A percentile compares a stretch with the other conserved stretches of the same genome.
These are phyloP conservation scores for Colletotrichum higginsianum DNA, from an alignment of 2,329 filamentous ascomycete genomes.

Conservation along the genomic window DNA sequence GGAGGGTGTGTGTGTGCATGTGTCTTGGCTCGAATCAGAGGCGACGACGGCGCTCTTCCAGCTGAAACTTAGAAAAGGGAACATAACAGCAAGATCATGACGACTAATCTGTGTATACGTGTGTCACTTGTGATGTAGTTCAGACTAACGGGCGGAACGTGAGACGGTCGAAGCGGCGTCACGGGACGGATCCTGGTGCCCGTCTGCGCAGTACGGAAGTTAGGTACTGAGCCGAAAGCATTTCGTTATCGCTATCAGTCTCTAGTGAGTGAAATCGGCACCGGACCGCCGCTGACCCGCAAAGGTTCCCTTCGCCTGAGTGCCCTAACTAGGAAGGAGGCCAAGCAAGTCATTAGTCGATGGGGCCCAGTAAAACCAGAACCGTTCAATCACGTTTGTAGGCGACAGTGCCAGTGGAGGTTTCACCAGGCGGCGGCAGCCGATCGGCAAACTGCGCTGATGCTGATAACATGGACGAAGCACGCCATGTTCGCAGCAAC, in stretches of 20 bases:
- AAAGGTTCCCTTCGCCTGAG: slow-evolving; percentile 25
- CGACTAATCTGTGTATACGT: slow-evolving; percentile 18
- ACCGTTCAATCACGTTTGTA: slow-evolving; percentile 5
- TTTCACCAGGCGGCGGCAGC: slow-evolving; percentile 31
- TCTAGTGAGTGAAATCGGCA: slow-evolving; percentile 27
- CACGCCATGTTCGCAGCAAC: slow-evolving; percentile 33
- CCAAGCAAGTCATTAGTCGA: background rate
- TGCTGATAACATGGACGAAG: slow-evolving; percentile 40
- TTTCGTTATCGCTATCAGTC: slow-evolving; percentile 17
- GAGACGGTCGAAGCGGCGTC: slow-evolving; percentile 34
- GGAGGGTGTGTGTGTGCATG: too few species aligned
- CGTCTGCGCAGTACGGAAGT: slow-evolving; percentile 12
- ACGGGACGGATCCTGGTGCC: slow-evolving; percentile 21
- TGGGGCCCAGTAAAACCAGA: slow-evolving; percentile 1
- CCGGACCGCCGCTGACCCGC: slow-evolving; percentile 38
- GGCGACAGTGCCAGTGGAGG: slow-evolving; percentile 21
- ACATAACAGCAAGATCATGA: slow-evolving; percentile 16
- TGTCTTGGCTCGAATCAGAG: slow-evolving; percentile 11
- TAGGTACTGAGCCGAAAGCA: background rate
- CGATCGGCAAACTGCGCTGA: slow-evolving; percentile 39
- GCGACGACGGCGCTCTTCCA: slow-evolving; percentile 19
- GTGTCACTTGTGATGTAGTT: background rate
- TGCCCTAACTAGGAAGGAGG: slow-evolving; percentile 37
- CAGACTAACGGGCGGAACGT: background rate
- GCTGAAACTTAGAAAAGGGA: slow-evolving; percentile 11